Conservation (phyloP, 2,329 filamentous ascomycete species). For the Arthrobotrys conoides region DNA sequence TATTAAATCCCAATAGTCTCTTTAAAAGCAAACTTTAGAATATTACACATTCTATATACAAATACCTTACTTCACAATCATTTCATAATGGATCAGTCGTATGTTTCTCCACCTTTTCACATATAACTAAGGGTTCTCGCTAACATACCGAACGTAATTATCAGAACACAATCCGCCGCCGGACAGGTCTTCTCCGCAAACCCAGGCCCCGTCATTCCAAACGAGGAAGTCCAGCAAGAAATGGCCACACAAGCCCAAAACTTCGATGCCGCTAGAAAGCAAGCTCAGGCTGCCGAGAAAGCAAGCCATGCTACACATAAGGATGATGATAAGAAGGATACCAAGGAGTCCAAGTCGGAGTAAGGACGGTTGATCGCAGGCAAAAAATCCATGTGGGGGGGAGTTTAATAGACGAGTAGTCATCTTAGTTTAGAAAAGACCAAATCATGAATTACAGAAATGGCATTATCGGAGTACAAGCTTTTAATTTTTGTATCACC, state of each 20-base stretch:
- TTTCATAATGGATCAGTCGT: conserved; percentile 21
- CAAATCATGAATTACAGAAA: not conserved
- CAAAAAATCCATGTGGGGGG: not conserved
- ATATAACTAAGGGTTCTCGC: not conserved
- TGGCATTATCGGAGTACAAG: not conserved
- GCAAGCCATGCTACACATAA: conserved; percentile 16
- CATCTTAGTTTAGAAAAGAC: not conserved
- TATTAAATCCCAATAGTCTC: not conserved
- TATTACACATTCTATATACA: not conserved
- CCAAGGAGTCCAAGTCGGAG: conserved; percentile 31
- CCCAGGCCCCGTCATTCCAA: conserved; percentile 37
- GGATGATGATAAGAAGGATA: conserved; percentile 26
- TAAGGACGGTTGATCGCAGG: not conserved
- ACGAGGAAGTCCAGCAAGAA: conserved; percentile 34
- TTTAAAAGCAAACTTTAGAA: conserved; percentile 17
- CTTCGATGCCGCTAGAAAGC: conserved; percentile 15
- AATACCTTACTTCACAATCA: not conserved
- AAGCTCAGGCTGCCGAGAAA: conserved; percentile 18
- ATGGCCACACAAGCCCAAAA: conserved; percentile 29
- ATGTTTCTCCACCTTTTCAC: not conserved
- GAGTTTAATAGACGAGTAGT: not conserved
- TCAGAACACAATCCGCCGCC: conserved; percentile 4
- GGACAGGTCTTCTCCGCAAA: conserved; percentile 29
- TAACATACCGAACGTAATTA: not conserved
- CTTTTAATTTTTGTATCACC: not conserved